These are phyloP conservation scores for Glonium stellatum DNA, from an alignment of 495 filamentous ascomycete species.

Conservation along the genomic window DNA sequence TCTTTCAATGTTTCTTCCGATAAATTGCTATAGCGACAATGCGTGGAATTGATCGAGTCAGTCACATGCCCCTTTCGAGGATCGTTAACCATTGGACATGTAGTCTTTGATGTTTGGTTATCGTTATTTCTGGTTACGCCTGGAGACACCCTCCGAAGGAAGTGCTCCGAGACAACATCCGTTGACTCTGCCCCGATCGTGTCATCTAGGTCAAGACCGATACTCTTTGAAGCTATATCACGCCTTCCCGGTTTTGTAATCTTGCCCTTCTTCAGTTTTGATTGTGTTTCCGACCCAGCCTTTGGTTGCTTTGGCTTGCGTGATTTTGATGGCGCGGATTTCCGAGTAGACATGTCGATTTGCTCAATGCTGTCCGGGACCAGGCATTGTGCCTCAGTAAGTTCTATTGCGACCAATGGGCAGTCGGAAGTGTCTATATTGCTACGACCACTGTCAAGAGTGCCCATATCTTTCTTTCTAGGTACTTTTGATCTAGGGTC, in stretches of 20 bases:
- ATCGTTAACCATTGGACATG: too few species aligned
- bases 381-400: not conserved
- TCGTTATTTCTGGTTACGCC: too few species aligned
- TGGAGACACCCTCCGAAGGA: not conserved
- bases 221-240: not conserved
- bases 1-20: not conserved
- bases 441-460: not conserved
- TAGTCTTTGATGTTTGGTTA: too few species aligned
- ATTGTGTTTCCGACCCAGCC: constrained; percentile 13
- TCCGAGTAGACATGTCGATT: not conserved
- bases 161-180: not conserved
- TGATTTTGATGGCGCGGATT: constrained; percentile 5
- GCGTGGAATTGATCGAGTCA: not conserved
- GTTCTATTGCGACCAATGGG: not conserved
- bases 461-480: constrained; percentile 4
- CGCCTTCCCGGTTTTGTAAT: constrained; percentile 18
- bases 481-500: not conserved
- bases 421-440: not conserved
- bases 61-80: not conserved
- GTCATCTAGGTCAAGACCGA: not conserved
- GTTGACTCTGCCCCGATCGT: constrained; percentile 8
- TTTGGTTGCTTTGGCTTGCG: constrained; percentile 27
- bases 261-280: constrained; percentile 23
- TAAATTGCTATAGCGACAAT: not conserved
- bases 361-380: not conserved